Evolutionary conservation across 352 stramenopile species (phyloP), one percentile per base, ranked within the genome.

Genomic region (Pythium insidiosum): DNA sequence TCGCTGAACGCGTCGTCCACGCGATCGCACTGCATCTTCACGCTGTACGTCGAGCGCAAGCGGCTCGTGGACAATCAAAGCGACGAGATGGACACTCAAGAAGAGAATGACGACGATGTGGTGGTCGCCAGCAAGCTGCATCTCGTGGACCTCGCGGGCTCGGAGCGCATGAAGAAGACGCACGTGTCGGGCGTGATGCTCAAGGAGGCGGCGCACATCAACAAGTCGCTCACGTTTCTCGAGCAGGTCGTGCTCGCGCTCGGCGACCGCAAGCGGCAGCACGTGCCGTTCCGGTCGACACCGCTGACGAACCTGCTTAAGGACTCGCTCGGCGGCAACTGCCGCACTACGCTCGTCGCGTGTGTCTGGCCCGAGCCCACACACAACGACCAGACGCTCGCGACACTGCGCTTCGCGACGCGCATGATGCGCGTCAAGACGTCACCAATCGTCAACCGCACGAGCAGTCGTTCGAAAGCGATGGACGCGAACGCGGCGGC

Each of bases 251-350:
- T 83, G 19, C 93, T 96, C 29, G 94, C 95, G n/a, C 64, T 95
- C 4, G 83, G 77, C 18, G 72, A 94, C 40, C 83, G 90, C 57
- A 94, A 70, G 19, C 70, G 94, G 15, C 84, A 66, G 11, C 90
- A 98, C 48, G 78, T 98, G 18, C 92, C 92, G 16, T 98, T 95
- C 38, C 68, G 92, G 19, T 88, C 98, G 53, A 95, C 81, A 9
- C 97, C 96, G 52, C 77, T 98, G 13, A 98, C 92, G 29, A 80
- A 91, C 9, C 63, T 98, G 21, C 68, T 98, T 22, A 81, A 95
- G 43, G 84, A 95, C 36, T 88, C 79, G 12, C 58, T 96, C 0
- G 79, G 85, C 12, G 86, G 80, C 22, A 85, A 88, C 41, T 74
- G 69, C 18, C 76, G 76, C 9, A 94, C 85, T 12, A 63, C 86